These are phyloP conservation scores for Coniochaeta sp. DNA, from an alignment of 2,329 filamentous ascomycete genomes.

Conservation along the genomic window DNA sequence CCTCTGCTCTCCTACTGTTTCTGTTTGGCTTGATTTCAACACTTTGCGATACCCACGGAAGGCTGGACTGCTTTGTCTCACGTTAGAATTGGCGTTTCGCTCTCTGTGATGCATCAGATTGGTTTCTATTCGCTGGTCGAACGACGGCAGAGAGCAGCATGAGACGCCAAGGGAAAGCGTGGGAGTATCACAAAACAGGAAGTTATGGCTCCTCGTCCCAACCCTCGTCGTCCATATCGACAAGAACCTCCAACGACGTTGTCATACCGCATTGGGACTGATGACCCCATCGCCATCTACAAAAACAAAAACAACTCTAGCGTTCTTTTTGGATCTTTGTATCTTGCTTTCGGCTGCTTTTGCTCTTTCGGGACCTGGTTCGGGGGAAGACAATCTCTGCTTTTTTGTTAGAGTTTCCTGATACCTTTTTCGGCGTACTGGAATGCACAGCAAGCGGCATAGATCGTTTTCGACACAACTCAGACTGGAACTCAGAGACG, in stretches of 20 bases:
- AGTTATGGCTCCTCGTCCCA: conserved; percentile 1
- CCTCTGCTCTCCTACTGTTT: conserved; percentile 17
- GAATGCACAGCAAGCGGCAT: conserved; percentile 7
- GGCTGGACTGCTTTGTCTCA: conserved; percentile 12
- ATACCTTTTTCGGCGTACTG: conserved; percentile 3
- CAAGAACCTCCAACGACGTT: conserved; percentile 5
- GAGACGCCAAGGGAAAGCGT: conserved; percentile 7
- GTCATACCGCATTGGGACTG: neutral
- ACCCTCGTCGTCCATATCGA: conserved; percentile 11
- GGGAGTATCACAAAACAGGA: conserved; percentile 7
- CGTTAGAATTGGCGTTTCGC: conserved; percentile 12
- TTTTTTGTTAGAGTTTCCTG: neutral
- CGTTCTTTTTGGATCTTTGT: conserved; percentile 12
- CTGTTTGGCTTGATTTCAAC: conserved; percentile 12
- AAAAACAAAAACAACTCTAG: conserved; percentile 9
- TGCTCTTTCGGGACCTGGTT: conserved; percentile 5
- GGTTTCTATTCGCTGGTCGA: conserved; percentile 16
- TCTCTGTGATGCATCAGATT: conserved; percentile 13
- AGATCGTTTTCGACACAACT: neutral
- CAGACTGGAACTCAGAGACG: conserved; percentile 11
- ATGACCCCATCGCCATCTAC: conserved; percentile 7
- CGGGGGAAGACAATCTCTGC: neutral
- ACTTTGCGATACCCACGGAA: conserved; percentile 11
- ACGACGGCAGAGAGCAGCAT: conserved; percentile 7
- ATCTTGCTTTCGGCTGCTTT: conserved; percentile 7